Evolutionary conservation across 305 asterid species (phyloP).

Genomic region (Ruellia speciosa): DNA sequence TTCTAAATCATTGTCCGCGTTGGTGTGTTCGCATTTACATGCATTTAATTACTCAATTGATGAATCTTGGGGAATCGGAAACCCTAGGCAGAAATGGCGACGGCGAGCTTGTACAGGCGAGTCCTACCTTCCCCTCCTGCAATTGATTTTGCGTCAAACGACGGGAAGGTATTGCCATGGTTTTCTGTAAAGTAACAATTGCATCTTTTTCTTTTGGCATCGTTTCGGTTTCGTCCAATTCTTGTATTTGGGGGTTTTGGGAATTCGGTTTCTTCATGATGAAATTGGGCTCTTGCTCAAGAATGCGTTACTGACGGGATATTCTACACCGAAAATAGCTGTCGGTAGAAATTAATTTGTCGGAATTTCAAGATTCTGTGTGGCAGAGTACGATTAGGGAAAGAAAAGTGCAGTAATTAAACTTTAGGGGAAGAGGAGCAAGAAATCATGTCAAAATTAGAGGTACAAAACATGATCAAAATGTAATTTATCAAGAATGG

Average conservation of each 20-base stretch:
- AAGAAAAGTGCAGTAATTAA: too few species aligned
- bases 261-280: neutral
- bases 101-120: slow-evolving; percentile 83
- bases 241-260: neutral
- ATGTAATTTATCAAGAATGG: neutral
- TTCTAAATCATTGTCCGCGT: too few species aligned
- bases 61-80: neutral
- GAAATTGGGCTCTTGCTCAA: too few species aligned
- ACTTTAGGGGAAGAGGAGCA: neutral
- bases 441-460: neutral
- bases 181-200: neutral
- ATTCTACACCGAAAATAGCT: neutral
- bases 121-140: slow-evolving; percentile 92
- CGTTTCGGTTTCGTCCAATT: too few species aligned
- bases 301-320: too few species aligned
- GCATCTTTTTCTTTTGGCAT: neutral
- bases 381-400: neutral
- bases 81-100: slow-evolving; percentile 42
- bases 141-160: slow-evolving; percentile 70
- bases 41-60: too few species aligned
- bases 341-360: too few species aligned
- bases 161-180: slow-evolving; percentile 58
- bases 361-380: neutral
- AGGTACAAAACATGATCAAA: too few species aligned
- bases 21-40: too few species aligned